Percentiles rank a stretch among this genome's conserved stretches.
These are phyloP conservation scores for Malassezia sp. DNA, from an alignment of 1,284 basidiomycete species.

Conservation along the genomic window DNA sequence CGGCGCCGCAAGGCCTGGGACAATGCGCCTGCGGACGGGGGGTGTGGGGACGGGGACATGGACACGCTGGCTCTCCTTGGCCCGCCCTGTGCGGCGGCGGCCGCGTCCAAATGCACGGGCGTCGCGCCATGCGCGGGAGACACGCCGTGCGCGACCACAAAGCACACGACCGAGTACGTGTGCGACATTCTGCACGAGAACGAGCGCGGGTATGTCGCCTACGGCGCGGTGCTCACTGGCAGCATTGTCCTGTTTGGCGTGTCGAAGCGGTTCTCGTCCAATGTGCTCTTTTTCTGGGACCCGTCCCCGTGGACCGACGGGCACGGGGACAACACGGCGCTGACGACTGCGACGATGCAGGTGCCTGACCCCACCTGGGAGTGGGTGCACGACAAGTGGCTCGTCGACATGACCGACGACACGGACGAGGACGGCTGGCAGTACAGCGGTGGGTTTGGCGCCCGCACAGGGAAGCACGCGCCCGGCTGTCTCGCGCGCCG, in stretches of 20 bases:
- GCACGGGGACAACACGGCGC: constrained; percentile 26
- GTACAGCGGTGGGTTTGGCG: constrained; percentile 35
- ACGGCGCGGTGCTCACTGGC: too few species aligned
- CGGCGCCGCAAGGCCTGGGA: constrained; percentile 2
- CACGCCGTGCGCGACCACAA: too few species aligned
- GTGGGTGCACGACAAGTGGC: constrained; percentile 43
- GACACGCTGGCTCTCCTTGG: too few species aligned
- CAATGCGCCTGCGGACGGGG: constrained; percentile 5
- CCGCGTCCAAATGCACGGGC: too few species aligned
- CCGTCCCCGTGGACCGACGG: constrained; percentile 39
- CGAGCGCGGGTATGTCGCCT: constrained; percentile 38
- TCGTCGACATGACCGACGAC: constrained; percentile 45
- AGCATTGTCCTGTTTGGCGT: constrained; percentile 41
- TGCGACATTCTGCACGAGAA: constrained; percentile 45
- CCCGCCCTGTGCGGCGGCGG: too few species aligned
- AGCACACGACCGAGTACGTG: constrained; percentile 10
- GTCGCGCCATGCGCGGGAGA: too few species aligned
- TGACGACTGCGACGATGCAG: constrained; percentile 41
- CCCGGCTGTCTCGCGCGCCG: too few species aligned
- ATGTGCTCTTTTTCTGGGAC: constrained; percentile 38
- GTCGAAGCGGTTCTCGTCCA: constrained; percentile 36
- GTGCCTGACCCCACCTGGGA: constrained; percentile 44
- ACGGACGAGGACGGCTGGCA: constrained; percentile 46
- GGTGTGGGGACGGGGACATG: too few species aligned
- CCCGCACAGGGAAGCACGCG: too few species aligned